Base-by-base conservation (phyloP, 768 basidiomycete genomes). In the Tylopilus rubrobrunneus region DNA sequence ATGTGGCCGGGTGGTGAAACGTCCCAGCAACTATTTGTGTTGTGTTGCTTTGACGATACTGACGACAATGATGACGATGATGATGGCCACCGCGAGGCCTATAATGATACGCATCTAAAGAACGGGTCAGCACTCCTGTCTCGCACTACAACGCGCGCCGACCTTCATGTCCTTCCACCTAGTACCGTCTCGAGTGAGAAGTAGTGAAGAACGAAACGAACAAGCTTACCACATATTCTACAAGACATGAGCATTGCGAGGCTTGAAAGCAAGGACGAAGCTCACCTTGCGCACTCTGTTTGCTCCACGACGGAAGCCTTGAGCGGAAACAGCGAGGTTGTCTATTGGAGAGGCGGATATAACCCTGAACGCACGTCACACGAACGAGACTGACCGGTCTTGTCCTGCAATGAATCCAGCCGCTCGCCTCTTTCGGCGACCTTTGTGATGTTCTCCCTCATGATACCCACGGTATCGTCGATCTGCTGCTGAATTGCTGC, bases 131-230 rank as follows among this genome's bases (percentile, higher is more conserved):
- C 14, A 59, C 49, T 40, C 59, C 21, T n/a, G 62, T 10, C 21
- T 48, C 11, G 29, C 5, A 34, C 23, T 31, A 51, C 44, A 37
- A 39, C 7, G 19, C 21, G 41, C 47, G 68, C 77, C 48, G 53
- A 89, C 90, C 86, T 93, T 93, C 90, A 93, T 93, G 70, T 97
- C 94, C 71, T 97, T 95, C 93, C 93, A 95, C 90, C 90, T 92
- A 50, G 34, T 33, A 48, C 43, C 50, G 56, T 28, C 43, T 15
- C 14, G 41, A 19, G 57, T 57, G 49, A 56, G 57, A 48, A 40
- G 28, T 14, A 47, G 10, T 15, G 46, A 48, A 48, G 29, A 34
- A 23, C 17, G 19, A 51, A 51, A 39, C 47, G 44, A 45, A 28
- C 33, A 42, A 46, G 75, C 88, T 74, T 82, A 91, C 90, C 90